These are phyloP conservation scores for Claviceps sp. DNA, from an alignment of 2,329 filamentous ascomycete species.

Conservation along the genomic window DNA sequence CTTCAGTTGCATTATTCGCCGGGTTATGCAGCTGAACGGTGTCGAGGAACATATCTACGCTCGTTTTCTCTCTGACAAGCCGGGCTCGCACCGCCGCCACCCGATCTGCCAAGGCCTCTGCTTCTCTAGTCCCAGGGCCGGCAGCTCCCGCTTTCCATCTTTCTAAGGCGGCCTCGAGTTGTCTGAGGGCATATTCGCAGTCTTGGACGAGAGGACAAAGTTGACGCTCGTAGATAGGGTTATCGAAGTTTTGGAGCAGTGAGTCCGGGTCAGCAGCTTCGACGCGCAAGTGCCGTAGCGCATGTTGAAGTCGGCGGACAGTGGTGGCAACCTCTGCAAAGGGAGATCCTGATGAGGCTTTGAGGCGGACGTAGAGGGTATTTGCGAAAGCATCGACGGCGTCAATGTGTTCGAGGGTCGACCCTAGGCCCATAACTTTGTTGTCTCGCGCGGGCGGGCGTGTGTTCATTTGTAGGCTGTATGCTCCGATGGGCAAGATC, in stretches of 20 bases:
- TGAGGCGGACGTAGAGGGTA: constrained; percentile 40
- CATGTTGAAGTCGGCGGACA: constrained; percentile 39
- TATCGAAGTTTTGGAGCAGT: constrained; percentile 31
- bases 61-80: constrained; percentile 37
- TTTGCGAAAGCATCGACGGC: constrained; percentile 41
- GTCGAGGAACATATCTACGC: constrained; percentile 43
- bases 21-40: constrained; percentile 40
- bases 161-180: constrained; percentile 39
- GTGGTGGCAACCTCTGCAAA: constrained; percentile 37
- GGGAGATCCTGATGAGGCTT: constrained; percentile 27
- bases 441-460: not conserved
- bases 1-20: constrained; percentile 20
- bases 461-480: not conserved
- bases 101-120: constrained; percentile 21
- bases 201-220: constrained; percentile 40
- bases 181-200: constrained; percentile 39
- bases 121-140: constrained; percentile 13
- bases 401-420: constrained; percentile 34
- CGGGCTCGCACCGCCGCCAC: constrained; percentile 30
- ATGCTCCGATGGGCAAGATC: no score
- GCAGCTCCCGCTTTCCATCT: constrained; percentile 23
- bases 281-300: constrained; percentile 42
- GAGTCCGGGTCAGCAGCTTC: constrained; percentile 45
- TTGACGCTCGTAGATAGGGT: constrained; percentile 32
- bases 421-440: constrained; percentile 19